Evolutionary conservation across 1,284 basidiomycete genomes (phyloP).

Genomic region (Lentinus polychrous): DNA sequence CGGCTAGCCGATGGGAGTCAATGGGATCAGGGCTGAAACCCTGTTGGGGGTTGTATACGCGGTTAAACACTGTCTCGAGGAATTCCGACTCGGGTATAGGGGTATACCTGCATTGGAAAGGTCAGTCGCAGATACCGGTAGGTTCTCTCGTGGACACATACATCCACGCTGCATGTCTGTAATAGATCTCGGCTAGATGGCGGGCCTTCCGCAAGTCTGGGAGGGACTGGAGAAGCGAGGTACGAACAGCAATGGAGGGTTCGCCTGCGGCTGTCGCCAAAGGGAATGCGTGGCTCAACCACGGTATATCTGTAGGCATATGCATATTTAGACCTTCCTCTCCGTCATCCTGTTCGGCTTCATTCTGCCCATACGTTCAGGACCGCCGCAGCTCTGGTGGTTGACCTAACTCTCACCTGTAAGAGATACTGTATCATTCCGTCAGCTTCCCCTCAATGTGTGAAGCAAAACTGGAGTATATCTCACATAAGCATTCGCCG

Average conservation of each 20-base stretch:
- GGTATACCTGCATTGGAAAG: slow-evolving; percentile 41
- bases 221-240: slow-evolving; percentile 37
- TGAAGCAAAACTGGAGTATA: slow-evolving; percentile 4
- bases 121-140: slow-evolving; percentile 8
- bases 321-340: slow-evolving; percentile 34
- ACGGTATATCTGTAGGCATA: slow-evolving; percentile 46
- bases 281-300: slow-evolving; percentile 55
- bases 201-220: slow-evolving; percentile 38
- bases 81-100: slow-evolving; percentile 54
- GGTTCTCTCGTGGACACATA: slow-evolving; percentile 27
- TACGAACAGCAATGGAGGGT: slow-evolving; percentile 35
- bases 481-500: slow-evolving; percentile 62
- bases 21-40: slow-evolving; percentile 34
- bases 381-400: slow-evolving; percentile 8
- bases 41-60: slow-evolving; percentile 41
- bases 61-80: slow-evolving; percentile 41
- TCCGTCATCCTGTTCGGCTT: slow-evolving; percentile 48
- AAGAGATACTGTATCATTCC: slow-evolving; percentile 27
- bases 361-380: slow-evolving; percentile 35
- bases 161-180: slow-evolving; percentile 64
- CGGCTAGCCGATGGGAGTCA: slow-evolving; percentile 36
- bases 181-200: slow-evolving; percentile 45
- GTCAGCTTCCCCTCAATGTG: slow-evolving; percentile 10
- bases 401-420: slow-evolving; percentile 20
- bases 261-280: slow-evolving; percentile 39